Conservation (phyloP, 257 asterid genomes). For the Prunella vulgaris region DNA sequence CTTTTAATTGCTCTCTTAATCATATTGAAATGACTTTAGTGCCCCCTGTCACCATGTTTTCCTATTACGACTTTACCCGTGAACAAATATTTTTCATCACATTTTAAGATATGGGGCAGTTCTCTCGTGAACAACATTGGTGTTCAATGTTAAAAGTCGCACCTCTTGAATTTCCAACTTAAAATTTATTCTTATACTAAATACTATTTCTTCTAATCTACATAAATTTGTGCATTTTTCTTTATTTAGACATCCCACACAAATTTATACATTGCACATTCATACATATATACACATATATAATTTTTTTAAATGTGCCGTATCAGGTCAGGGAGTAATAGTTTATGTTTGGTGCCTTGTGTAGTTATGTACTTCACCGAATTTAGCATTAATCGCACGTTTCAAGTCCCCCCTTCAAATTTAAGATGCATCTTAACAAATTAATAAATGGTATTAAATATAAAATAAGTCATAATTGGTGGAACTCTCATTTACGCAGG, state of each 20-base stretch:
- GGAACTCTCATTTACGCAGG: slow-evolving; percentile 29
- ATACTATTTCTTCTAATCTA: too few species aligned
- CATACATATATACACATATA: too few species aligned
- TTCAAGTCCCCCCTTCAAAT: neutral
- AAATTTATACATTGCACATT: too few species aligned
- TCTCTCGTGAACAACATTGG: too few species aligned
- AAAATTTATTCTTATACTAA: too few species aligned
- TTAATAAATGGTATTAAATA: too few species aligned
- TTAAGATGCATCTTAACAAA: neutral
- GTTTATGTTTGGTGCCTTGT: neutral
- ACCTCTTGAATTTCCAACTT: too few species aligned
- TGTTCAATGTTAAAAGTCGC: too few species aligned
- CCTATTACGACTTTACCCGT: neutral
- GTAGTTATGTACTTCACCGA: neutral
- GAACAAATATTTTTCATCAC: too few species aligned
- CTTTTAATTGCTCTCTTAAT: slow-evolving; percentile 18
- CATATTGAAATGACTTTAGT: slow-evolving; percentile 20
- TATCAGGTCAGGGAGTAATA: neutral
- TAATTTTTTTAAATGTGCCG: too few species aligned
- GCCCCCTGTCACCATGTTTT: neutral
- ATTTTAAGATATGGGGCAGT: neutral
- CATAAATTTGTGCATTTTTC: too few species aligned
- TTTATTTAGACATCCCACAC: too few species aligned
- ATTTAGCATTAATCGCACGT: neutral
- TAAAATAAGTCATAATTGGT: neutral